These are phyloP conservation scores for Poa pratensis DNA, from an alignment of 176 grass and related monocot species.

Conservation along the genomic window DNA sequence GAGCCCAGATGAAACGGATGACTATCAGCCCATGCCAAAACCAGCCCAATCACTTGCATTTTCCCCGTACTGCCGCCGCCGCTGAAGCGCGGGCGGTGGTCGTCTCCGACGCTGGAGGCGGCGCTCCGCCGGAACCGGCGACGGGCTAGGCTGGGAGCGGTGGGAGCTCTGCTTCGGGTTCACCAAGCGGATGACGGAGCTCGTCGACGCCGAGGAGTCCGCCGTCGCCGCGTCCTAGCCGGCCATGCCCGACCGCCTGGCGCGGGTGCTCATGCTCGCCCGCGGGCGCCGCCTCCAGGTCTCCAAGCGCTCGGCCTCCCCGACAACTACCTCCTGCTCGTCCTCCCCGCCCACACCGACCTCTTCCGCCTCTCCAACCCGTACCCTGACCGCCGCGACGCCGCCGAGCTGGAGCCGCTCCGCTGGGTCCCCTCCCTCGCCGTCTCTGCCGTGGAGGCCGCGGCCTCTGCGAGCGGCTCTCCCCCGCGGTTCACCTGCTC, in stretches of 20 bases:
- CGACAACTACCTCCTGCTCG: slow-evolving; percentile 83
- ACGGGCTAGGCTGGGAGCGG: slow-evolving; percentile 13
- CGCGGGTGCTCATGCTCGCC: slow-evolving; percentile 79
- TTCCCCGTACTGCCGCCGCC: background rate
- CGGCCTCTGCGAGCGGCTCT: slow-evolving; percentile 7
- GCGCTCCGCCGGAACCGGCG: slow-evolving; percentile 65
- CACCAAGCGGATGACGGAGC: slow-evolving; percentile 80
- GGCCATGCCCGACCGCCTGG: slow-evolving; percentile 66
- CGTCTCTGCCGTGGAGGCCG: slow-evolving; percentile 56
- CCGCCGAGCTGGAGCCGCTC: slow-evolving; percentile 74
- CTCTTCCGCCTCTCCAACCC: slow-evolving; percentile 78
- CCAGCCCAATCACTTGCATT: background rate
- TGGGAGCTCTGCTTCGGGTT: slow-evolving; percentile 65
- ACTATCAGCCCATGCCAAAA: background rate
- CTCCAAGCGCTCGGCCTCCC: slow-evolving; percentile 81
- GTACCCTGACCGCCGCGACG: slow-evolving; percentile 53
- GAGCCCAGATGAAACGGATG: no score
- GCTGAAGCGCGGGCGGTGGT: slow-evolving; percentile 61
- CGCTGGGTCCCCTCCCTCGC: slow-evolving; percentile 70
- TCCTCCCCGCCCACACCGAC: slow-evolving; percentile 68
- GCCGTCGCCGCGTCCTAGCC: slow-evolving; percentile 61
- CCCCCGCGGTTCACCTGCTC: slow-evolving; percentile 63
- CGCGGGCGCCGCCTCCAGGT: slow-evolving; percentile 67
- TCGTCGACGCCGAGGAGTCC: slow-evolving; percentile 66
- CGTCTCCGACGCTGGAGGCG: slow-evolving; percentile 75